phyloP scores from a whole-genome alignment of 2,329 filamentous ascomycete genomes.

The Nemania sp. region DNA sequence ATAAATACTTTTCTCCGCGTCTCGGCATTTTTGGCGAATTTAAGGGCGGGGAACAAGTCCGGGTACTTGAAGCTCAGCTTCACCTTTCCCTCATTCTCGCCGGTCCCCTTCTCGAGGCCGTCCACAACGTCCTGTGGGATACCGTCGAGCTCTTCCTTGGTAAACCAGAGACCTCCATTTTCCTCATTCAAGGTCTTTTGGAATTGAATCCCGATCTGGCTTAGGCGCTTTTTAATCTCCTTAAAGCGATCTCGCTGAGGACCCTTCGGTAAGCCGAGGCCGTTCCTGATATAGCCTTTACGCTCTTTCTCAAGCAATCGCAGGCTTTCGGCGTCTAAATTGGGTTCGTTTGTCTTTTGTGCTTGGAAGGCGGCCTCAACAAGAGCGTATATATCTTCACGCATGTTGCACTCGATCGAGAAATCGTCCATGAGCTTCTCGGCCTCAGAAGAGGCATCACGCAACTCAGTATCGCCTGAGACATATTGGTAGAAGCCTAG shows the following conservation, averaged over 20 bases:
- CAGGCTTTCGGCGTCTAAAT: constrained; percentile 75
- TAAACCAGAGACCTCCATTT: constrained; percentile 84
- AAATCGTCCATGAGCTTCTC: constrained; percentile 83
- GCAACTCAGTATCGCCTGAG: constrained; percentile 73
- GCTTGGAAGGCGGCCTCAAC: constrained; percentile 70
- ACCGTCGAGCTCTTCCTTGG: constrained; percentile 77
- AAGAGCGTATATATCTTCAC: constrained; percentile 81
- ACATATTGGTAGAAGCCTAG: constrained; percentile 86
- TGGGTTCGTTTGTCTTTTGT: constrained; percentile 63
- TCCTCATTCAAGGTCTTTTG: constrained; percentile 87
- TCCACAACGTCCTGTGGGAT: constrained; percentile 77
- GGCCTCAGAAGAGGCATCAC: constrained; percentile 81
- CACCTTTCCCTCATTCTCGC: constrained; percentile 78
- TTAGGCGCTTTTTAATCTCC: constrained; percentile 84
- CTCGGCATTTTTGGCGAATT: constrained; percentile 78
- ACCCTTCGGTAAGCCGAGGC: constrained; percentile 77
- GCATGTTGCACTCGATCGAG: constrained; percentile 81
- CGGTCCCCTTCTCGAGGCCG: constrained; percentile 76
- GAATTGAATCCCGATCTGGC: constrained; percentile 78
- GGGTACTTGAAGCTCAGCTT: constrained; percentile 87
- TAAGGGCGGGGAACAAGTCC: constrained; percentile 81
- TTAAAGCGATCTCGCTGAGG: constrained; percentile 82
- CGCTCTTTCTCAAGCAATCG: constrained; percentile 82
- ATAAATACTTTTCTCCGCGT: constrained; percentile 77
- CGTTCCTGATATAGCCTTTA: constrained; percentile 81